Evolutionary conservation across 2,329 filamentous ascomycete genomes (phyloP).

Genomic region (Xylaria multiplex): DNA sequence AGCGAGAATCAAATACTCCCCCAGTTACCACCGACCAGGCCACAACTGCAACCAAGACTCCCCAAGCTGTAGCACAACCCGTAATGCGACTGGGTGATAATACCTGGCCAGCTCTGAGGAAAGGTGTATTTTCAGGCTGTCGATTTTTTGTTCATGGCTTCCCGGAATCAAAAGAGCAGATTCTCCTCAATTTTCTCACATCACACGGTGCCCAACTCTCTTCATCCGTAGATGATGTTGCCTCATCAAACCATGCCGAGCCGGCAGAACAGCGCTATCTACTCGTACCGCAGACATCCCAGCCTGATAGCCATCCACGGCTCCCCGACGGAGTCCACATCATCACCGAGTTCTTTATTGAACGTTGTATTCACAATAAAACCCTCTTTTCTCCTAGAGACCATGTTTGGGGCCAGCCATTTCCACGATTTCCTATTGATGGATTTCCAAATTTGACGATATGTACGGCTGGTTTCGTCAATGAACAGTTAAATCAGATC

Average conservation of each 20-base stretch:
- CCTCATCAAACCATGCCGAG: conserved; percentile 42
- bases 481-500: conserved; percentile 86
- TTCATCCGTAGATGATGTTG: conserved; percentile 55
- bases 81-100: conserved; percentile 18
- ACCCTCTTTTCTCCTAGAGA: conserved; percentile 73
- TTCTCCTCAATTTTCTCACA: conserved; percentile 59
- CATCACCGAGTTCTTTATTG: conserved; percentile 93
- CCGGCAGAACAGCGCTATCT: conserved; percentile 58
- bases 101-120: conserved; percentile 40
- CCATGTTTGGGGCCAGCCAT: conserved; percentile 80
- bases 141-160: conserved; percentile 72
- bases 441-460: conserved; percentile 77
- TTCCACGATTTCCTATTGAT: conserved; percentile 74
- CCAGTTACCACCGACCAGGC: conserved; percentile 14
- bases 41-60: conserved; percentile 17
- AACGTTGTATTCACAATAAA: conserved; percentile 84
- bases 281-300: conserved; percentile 64
- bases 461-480: conserved; percentile 83
- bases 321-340: conserved; percentile 56
- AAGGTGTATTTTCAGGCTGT: conserved; percentile 64
- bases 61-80: conserved; percentile 6
- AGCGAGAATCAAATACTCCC: conserved; percentile 34
- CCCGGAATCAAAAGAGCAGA: conserved; percentile 59
- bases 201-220: conserved; percentile 60
- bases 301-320: conserved; percentile 56